Evolutionary conservation across 1,284 basidiomycete species (phyloP).

Genomic region (Pyrrhoderma lamaoense): DNA sequence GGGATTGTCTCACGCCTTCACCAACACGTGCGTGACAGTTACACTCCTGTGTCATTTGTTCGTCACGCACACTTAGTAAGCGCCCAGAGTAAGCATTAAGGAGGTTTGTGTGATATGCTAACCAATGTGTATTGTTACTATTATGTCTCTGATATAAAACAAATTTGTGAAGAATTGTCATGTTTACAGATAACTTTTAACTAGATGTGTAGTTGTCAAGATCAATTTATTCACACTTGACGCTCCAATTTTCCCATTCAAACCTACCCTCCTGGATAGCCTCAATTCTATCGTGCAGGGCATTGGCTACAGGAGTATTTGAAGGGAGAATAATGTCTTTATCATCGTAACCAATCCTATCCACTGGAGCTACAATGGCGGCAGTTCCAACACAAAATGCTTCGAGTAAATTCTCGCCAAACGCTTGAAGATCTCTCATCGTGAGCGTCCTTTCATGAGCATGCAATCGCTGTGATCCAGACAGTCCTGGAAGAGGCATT

Average conservation of each 20-base stretch:
- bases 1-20: no score
- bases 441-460: slow-evolving; percentile 54
- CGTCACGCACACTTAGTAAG: no score
- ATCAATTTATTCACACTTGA: slow-evolving; percentile 31
- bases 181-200: not conserved
- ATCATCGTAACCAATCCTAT: slow-evolving; percentile 46
- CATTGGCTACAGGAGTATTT: slow-evolving; percentile 44
- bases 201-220: not conserved
- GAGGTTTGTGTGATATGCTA: no score
- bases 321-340: slow-evolving; percentile 43
- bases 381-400: slow-evolving; percentile 71
- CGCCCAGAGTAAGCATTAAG: no score
- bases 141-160: no score
- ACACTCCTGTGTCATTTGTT: no score
- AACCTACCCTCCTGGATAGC: slow-evolving; percentile 60
- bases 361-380: slow-evolving; percentile 53
- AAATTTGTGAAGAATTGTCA: not conserved
- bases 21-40: no score
- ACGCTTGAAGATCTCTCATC: slow-evolving; percentile 51
- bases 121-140: no score
- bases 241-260: slow-evolving; percentile 48
- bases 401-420: slow-evolving; percentile 55
- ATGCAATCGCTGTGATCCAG: slow-evolving; percentile 35
- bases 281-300: slow-evolving; percentile 47
- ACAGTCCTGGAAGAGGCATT: slow-evolving; percentile 34